A percentile compares a stretch with the other conserved stretches of the same genome.
Evolutionary conservation across 495 filamentous ascomycete species (phyloP).

Genomic region (Articulospora tetracladia): DNA sequence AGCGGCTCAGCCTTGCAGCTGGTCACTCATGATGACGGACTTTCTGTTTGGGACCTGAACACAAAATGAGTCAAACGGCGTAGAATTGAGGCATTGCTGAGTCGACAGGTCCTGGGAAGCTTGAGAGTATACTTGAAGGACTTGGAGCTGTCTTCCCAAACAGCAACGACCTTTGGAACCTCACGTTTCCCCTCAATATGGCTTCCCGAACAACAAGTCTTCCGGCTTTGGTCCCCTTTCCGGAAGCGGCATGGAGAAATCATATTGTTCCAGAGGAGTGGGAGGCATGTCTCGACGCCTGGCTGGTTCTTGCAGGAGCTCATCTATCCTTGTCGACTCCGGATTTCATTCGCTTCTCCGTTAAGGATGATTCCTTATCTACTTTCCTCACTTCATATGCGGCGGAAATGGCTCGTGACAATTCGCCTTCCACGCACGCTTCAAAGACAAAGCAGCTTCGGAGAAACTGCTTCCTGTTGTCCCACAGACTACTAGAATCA

Average conservation of each 20-base stretch:
- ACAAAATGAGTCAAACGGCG: constrained; percentile 14
- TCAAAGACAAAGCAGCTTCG: constrained; percentile 49
- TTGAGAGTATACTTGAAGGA: too few relatives aligned
- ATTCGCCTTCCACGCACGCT: constrained; percentile 28
- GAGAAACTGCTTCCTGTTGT: constrained; percentile 58
- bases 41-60: not conserved
- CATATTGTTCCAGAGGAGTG: constrained; percentile 67
- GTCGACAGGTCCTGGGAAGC: not conserved
- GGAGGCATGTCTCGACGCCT: constrained; percentile 74
- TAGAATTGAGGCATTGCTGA: not conserved
- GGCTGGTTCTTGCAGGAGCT: constrained; percentile 60
- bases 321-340: constrained; percentile 55
- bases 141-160: not conserved
- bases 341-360: constrained; percentile 44
- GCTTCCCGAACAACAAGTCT: constrained; percentile 26
- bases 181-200: not conserved
- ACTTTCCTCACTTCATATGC: constrained; percentile 25
- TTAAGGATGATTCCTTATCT: constrained; percentile 50
- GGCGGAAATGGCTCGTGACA: constrained; percentile 4
- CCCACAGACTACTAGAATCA: constrained; percentile 41
- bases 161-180: not conserved
- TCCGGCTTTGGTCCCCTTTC: constrained; percentile 72
- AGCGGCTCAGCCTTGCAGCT: not conserved
- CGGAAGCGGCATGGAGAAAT: constrained; percentile 60
- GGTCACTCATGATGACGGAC: constrained; percentile 2